Base-by-base conservation (phyloP, 192 early-diverging fungal species). In the Podila minutissima region DNA sequence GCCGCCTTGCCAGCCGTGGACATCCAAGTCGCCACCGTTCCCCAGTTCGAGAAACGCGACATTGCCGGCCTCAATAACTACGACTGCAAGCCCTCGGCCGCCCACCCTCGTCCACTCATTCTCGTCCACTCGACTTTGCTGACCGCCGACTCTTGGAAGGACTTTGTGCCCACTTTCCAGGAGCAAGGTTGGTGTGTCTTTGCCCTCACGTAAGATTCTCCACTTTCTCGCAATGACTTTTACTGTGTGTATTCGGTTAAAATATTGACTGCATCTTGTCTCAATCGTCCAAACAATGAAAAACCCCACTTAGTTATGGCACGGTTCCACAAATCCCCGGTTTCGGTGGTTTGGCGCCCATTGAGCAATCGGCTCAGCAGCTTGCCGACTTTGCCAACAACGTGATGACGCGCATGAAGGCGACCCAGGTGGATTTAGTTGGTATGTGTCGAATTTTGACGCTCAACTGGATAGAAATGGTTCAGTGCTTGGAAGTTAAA, bases 161-260 rank as follows among this genome's bases (percentile, higher is more conserved):
- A 32, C 2, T 66, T 70, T 37, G 64, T 59, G 0, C 75, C 75
- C 2, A 13, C 59, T 10, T 62, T 77, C 58, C 66, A 66, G 22
- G n/a, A 55, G 4, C 41, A 68, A 3, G 75, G 75, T 5, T 79
- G 72, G 31, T 79, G 75, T 50, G 75, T 79, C 50, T 79, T 79
- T 64, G 70, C 69, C 0, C 17, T 72, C 64, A 72, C 69, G 53
- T 55, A 55, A 55, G n/a, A 2, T 4, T 17, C 41, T 4, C 15
- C 41, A 55, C 4, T 11, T 4, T 55, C 10, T 22, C 24, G 1
- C 1, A 4, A 24, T 26, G 8, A 2, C 53, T 55, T 55, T 24
- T 55, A 3, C 5, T 0, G 6, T 55, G 41, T 46, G 41, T 46
- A 0, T 46, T 46, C 15, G 41, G 13, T 46, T 46, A 11, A 46